phyloP scores from a whole-genome alignment of 139 green algal genomes.

The Yamagishiella unicocca region DNA sequence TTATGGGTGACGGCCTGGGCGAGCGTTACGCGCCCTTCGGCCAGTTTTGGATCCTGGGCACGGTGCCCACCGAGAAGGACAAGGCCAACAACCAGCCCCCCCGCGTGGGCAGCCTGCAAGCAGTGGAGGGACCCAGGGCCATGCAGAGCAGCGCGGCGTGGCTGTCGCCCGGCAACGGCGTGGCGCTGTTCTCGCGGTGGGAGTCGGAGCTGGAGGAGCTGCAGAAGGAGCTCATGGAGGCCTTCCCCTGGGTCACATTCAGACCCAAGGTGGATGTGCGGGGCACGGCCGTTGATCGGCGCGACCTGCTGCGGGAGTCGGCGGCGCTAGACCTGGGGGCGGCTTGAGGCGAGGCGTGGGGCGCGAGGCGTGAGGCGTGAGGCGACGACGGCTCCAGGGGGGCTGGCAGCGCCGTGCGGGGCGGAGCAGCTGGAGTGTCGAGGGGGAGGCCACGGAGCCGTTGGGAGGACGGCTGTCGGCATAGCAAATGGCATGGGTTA shows the following conservation, averaged over 20 bases:
- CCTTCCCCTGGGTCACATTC: conserved; percentile 27
- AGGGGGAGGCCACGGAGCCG: too few species aligned
- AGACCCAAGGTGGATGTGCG: background rate
- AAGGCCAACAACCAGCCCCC: background rate
- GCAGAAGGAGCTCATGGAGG: conserved; percentile 34
- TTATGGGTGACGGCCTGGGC: conserved; percentile 23
- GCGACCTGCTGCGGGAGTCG: conserved; percentile 16
- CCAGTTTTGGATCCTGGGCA: conserved; percentile 32
- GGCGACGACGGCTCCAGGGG: background rate
- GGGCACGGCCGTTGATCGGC: background rate
- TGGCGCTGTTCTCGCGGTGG: background rate
- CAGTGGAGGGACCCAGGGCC: background rate
- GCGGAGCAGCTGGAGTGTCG: background rate
- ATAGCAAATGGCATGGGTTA: too few species aligned
- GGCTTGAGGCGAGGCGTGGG: too few species aligned
- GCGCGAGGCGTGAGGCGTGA: too few species aligned
- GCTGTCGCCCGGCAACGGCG: conserved; percentile 23
- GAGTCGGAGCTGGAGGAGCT: conserved; percentile 27
- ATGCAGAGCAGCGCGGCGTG: background rate
- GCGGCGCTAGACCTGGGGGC: conserved; percentile 9
- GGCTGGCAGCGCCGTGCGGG: background rate
- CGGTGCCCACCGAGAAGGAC: conserved; percentile 1
- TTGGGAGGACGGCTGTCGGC: too few species aligned
- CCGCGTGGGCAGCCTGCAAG: background rate
- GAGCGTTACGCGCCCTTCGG: conserved; percentile 31